Conservation (phyloP, 2,329 filamentous ascomycete species). For the Aaosphaeria arxii region DNA sequence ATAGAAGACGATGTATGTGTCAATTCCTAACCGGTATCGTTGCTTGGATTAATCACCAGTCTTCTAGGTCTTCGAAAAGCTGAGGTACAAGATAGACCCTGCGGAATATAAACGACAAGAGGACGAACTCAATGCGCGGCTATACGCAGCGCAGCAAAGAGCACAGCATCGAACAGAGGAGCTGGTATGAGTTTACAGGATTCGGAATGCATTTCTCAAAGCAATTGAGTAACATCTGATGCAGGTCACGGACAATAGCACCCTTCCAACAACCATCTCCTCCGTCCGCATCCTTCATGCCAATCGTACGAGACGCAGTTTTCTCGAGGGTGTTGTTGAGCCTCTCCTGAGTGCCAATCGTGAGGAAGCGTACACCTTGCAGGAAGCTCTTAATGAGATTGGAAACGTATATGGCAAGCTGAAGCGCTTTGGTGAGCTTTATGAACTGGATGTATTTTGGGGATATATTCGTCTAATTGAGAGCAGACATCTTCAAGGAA, state of each 20-base stretch:
- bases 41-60: neutral
- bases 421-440: conserved; percentile 67
- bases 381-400: conserved; percentile 70
- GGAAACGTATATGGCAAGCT: conserved; percentile 71
- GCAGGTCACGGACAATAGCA: conserved; percentile 77
- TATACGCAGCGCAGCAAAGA: conserved; percentile 58
- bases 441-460: conserved; percentile 1
- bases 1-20: conserved; percentile 47
- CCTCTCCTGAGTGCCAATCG: conserved; percentile 70
- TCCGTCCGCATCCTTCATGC: conserved; percentile 82
- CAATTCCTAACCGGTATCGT: conserved; percentile 7
- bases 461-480: conserved; percentile 11
- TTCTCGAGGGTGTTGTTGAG: conserved; percentile 77
- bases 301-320: conserved; percentile 74
- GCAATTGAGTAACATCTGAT: conserved; percentile 2
- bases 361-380: conserved; percentile 69
- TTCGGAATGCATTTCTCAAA: neutral
- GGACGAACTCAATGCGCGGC: conserved; percentile 58
- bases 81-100: conserved; percentile 58
- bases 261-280: conserved; percentile 82
- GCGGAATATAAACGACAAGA: conserved; percentile 59
- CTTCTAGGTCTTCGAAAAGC: conserved; percentile 57
- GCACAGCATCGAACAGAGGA: conserved; percentile 63
- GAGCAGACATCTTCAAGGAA: conserved; percentile 77
- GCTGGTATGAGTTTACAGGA: conserved; percentile 50